Evolutionary conservation across 352 stramenopile genomes (phyloP), one percentile per base, ranked within the genome.

Genomic region (Phytophthora cactorum): DNA sequence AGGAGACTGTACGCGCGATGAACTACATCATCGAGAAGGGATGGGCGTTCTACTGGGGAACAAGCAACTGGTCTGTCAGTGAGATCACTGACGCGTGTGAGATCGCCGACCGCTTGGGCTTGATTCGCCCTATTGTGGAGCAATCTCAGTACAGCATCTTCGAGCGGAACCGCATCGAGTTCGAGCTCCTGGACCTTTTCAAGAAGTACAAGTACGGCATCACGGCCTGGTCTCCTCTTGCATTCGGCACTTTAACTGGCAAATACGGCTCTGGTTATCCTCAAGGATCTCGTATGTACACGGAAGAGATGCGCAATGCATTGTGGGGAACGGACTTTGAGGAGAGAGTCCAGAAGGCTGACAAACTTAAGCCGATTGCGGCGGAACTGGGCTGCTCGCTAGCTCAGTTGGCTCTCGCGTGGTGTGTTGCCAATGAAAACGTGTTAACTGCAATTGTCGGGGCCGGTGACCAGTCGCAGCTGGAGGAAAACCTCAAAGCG

Each of bases 91-190:
- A 90, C 34, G 82, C 80, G 4, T 79, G 69, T 15, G 63, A 70
- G 17, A 80, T 85, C 22, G 77, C 72, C 1, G 72, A 85, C 15
- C 60, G 70, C 14, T 58, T 81, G 5, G 44, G 54, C 0, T 34
- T 82, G 7, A 77, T 79, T 32, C 64, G 70, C 2, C 75, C 75
- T 11, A 71, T 78, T 39, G 63, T 85, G 2, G 77, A 91, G 31
- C 82, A 91, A 55, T 65, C 77, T 7, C 57, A 90, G 69, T 39
- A 91, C 79, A 79, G 84, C 62, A 79, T 91, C 41, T 74, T 91
- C 32, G 63, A 81, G 6, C 72, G 79, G 8, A 74, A 69, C 52
- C 53, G 46, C 1, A 53, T 91, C 12, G 82, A 91, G 51, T 79
- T 65, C 25, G 77, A 87, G 46, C 84, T 82, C 46, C 25, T 45